Conservation (phyloP, 108 stramenopile species). For the Cyclostephanos tholiformis region DNA sequence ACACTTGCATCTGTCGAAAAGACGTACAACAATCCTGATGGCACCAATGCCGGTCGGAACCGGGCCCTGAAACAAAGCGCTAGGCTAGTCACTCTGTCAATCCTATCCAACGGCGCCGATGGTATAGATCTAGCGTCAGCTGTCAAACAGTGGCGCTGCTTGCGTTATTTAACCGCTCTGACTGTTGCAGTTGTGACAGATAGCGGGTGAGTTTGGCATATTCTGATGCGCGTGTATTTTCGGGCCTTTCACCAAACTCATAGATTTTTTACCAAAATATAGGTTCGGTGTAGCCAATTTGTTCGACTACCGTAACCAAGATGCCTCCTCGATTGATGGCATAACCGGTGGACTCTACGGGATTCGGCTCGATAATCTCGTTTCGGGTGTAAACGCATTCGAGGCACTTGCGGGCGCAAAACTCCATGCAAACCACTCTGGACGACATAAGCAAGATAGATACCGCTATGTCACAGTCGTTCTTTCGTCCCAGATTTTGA, state of each 20-base stretch:
- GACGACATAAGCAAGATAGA: conserved; percentile 20
- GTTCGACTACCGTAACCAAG: conserved; percentile 60
- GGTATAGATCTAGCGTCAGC: conserved; percentile 71
- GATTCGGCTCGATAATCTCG: conserved; percentile 61
- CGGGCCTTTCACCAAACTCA: not conserved
- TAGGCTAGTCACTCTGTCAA: conserved; percentile 74
- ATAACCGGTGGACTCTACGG: conserved; percentile 70
- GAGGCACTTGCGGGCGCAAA: conserved; percentile 50
- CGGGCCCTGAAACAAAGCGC: conserved; percentile 73
- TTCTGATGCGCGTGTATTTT: not conserved
- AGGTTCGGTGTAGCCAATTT: conserved; percentile 69
- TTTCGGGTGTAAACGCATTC: conserved; percentile 48
- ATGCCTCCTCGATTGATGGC: conserved; percentile 54
- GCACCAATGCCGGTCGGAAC: conserved; percentile 36
- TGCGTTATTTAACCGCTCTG: conserved; percentile 69
- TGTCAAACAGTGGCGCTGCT: conserved; percentile 74
- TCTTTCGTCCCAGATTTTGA: conserved; percentile 65
- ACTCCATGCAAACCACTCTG: conserved; percentile 22
- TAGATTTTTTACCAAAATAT: conserved; percentile 5
- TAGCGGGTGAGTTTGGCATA: conserved; percentile 48
- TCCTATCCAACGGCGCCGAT: conserved; percentile 62
- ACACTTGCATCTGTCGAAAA: conserved; percentile 50
- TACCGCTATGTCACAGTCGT: conserved; percentile 54
- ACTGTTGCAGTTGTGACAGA: conserved; percentile 67
- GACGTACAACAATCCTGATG: conserved; percentile 39